Conservation (phyloP, 148 eudicot genomes). For the Cornus controversa region DNA sequence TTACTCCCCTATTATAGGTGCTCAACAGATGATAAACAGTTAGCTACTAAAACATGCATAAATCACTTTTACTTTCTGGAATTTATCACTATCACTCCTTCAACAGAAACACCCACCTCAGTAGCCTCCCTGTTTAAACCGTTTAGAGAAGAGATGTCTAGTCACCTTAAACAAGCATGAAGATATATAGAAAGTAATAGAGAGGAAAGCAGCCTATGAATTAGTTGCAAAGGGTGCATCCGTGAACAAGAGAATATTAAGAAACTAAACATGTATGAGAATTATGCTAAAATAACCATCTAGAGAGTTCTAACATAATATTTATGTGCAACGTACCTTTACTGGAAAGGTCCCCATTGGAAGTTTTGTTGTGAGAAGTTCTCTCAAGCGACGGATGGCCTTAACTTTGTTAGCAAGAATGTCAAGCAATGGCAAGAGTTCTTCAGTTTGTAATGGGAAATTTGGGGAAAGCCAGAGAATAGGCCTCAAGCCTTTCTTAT, state of each 20-base stretch:
- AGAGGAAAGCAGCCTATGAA: not conserved
- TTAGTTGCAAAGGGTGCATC: not conserved
- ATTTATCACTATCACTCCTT: not conserved
- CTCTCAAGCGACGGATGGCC: constrained; percentile 81
- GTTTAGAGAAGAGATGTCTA: not conserved
- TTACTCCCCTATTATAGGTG: not conserved
- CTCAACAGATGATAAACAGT: not conserved
- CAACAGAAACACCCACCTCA: not conserved
- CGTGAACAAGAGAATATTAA: constrained; percentile 1
- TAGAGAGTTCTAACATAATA: not conserved
- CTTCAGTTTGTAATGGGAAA: constrained; percentile 73
- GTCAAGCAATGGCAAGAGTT: constrained; percentile 85
- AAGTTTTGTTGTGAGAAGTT: constrained; percentile 82
- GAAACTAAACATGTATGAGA: not conserved
- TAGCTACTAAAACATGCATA: not conserved
- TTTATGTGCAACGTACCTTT: constrained; percentile 45
- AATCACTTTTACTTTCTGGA: not conserved
- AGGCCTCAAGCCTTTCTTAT: constrained; percentile 91
- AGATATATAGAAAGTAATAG: not conserved
- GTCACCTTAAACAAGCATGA: not conserved
- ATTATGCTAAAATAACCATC: not conserved
- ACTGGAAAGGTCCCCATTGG: constrained; percentile 90
- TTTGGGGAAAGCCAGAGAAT: constrained; percentile 72
- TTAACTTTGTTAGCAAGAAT: constrained; percentile 92
- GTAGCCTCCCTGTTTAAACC: not conserved